Evolutionary conservation across 768 basidiomycete genomes (phyloP).

Genomic region (Gloeostereum incarnatum): DNA sequence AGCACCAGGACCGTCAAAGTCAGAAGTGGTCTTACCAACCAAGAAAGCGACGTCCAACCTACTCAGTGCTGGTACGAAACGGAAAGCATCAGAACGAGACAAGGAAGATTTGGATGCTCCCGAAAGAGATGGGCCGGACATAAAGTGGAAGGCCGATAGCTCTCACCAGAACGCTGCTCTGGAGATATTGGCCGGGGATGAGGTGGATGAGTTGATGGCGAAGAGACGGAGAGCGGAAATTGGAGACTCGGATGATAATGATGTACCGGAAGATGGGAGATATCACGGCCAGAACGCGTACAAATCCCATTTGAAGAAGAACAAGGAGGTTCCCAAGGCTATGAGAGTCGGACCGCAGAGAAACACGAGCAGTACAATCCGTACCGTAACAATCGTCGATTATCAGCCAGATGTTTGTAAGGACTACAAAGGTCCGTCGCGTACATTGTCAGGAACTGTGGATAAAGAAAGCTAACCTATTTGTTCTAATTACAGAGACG

Average conservation of each 20-base stretch:
- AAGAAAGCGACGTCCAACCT: conserved; percentile 62
- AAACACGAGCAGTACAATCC: conserved; percentile 65
- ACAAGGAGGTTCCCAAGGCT: conserved; percentile 75
- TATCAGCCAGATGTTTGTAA: conserved; percentile 99
- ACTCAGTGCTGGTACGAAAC: conserved; percentile 70
- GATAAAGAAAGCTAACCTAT: conserved; percentile 1
- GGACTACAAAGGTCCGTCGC: conserved; percentile 90
- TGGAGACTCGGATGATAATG: conserved; percentile 39
- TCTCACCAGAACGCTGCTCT: conserved; percentile 67
- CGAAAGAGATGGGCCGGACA: conserved; percentile 55
- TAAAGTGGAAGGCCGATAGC: conserved; percentile 70
- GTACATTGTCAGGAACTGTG: background rate
- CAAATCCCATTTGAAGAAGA: conserved; percentile 71
- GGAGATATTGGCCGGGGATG: conserved; percentile 78
- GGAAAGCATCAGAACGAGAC: conserved; percentile 40
- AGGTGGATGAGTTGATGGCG: conserved; percentile 66
- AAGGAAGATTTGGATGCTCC: conserved; percentile 37
- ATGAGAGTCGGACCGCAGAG: conserved; percentile 82
- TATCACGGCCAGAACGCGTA: conserved; percentile 85
- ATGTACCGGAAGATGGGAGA: conserved; percentile 71
- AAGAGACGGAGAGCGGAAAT: conserved; percentile 56
- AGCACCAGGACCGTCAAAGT: conserved; percentile 37
- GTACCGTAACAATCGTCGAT: conserved; percentile 91
- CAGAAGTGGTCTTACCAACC: conserved; percentile 70
- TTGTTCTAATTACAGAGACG: conserved; percentile 55